Conservation (phyloP, 345 rosid species). For the Isatis tinctoria region DNA sequence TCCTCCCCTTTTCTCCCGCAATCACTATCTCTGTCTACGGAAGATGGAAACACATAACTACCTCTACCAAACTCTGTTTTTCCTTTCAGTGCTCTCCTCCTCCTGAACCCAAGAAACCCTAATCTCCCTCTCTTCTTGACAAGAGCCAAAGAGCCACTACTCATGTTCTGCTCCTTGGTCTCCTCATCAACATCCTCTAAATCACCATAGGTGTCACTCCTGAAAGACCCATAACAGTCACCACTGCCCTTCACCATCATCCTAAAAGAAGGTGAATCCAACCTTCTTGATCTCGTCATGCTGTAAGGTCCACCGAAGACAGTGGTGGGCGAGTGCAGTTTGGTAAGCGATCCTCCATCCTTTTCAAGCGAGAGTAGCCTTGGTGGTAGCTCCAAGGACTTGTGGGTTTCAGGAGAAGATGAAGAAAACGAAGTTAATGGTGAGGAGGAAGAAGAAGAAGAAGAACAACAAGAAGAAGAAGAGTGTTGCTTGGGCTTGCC, state of each 20-base stretch:
- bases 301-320: constrained; percentile 37
- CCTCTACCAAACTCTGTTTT: constrained; percentile 52
- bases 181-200: constrained; percentile 19
- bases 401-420: constrained; percentile 28
- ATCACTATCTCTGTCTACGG: constrained; percentile 37
- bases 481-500: constrained; percentile 67
- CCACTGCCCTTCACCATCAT: constrained; percentile 24
- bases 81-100: constrained; percentile 29
- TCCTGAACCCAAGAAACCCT: constrained; percentile 48
- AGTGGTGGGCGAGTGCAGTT: constrained; percentile 47
- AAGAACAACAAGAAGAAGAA: constrained; percentile 10
- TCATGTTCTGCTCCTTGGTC: constrained; percentile 6
- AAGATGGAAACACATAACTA: constrained; percentile 64
- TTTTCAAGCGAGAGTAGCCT: constrained; percentile 31
- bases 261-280: constrained; percentile 35
- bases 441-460: constrained; percentile 17
- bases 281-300: constrained; percentile 29
- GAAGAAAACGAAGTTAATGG: constrained; percentile 26
- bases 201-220: constrained; percentile 27
- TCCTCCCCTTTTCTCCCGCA: background rate
- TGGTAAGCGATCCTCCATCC: constrained; percentile 37
- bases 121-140: constrained; percentile 35
- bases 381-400: constrained; percentile 63
- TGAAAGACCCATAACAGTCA: constrained; percentile 37
- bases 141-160: constrained; percentile 19